Conservation (phyloP, 495 filamentous ascomycete species). For the Aspergillus haitiensis region DNA sequence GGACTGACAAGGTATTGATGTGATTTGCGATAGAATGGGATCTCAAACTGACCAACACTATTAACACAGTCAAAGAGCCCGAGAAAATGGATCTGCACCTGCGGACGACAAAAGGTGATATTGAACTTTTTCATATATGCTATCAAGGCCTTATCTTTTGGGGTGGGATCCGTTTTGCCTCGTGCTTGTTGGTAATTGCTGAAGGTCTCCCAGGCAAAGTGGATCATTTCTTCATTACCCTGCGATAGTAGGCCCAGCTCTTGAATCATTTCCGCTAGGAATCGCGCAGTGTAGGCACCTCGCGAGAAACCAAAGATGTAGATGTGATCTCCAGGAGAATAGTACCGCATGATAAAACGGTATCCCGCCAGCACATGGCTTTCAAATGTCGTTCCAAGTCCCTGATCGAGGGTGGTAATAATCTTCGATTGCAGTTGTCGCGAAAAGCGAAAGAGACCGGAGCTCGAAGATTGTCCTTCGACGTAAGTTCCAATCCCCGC, state of each 20-base stretch:
- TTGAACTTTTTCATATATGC: constrained; percentile 41
- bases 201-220: constrained; percentile 73
- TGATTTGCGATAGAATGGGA: constrained; percentile 23
- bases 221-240: constrained; percentile 86
- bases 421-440: neutral
- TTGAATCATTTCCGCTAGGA: constrained; percentile 84
- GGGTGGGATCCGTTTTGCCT: constrained; percentile 20
- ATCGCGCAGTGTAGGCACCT: constrained; percentile 84
- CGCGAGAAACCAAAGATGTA: constrained; percentile 82
- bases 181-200: constrained; percentile 4
- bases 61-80: constrained; percentile 51
- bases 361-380: constrained; percentile 79
- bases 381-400: constrained; percentile 71
- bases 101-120: constrained; percentile 44
- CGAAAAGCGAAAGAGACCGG: neutral
- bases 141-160: constrained; percentile 29
- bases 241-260: constrained; percentile 75
- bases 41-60: constrained; percentile 37
- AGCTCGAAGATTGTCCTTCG: neutral
- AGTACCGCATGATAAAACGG: constrained; percentile 82
- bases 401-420: constrained; percentile 58
- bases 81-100: constrained; percentile 35
- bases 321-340: constrained; percentile 69
- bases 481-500: constrained; percentile 6
- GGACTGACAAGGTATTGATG: constrained; percentile 17